These are phyloP conservation scores for Earliella scabrosa DNA, from an alignment of 1,284 basidiomycete species.

Conservation along the genomic window DNA sequence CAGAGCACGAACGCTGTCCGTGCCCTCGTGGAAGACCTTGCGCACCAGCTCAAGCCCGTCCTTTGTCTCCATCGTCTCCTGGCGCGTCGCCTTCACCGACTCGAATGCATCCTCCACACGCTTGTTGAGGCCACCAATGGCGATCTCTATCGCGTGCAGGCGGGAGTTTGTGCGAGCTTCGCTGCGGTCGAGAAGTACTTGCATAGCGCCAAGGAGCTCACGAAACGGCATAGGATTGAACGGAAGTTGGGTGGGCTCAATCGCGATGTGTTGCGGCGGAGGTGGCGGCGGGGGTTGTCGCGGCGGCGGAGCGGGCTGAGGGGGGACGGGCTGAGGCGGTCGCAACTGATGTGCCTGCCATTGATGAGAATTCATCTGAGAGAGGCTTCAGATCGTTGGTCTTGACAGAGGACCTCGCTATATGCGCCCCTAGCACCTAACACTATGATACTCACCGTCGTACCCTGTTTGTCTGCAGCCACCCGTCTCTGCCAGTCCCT, in stretches of 20 bases:
- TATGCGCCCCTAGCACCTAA: background rate
- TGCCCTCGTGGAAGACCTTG: conserved; percentile 11
- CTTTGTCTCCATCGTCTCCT: conserved; percentile 15
- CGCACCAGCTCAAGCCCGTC: conserved; percentile 1
- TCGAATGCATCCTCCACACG: conserved; percentile 5
- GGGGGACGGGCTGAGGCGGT: background rate
- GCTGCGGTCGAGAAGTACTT: background rate
- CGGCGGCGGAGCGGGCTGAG: background rate
- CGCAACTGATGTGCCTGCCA: background rate
- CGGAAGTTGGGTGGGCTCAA: background rate
- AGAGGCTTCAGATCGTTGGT: too few relatives aligned
- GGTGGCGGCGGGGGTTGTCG: background rate
- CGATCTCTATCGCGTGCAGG: conserved; percentile 12
- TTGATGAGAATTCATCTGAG: too few relatives aligned
- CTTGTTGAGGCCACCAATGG: conserved; percentile 7
- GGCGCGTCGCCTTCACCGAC: background rate
- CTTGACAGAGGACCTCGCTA: background rate
- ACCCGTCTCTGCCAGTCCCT: background rate
- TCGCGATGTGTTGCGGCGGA: background rate
- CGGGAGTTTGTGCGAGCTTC: conserved; percentile 2
- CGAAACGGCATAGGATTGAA: conserved; percentile 1
- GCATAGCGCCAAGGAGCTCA: conserved; percentile 5
- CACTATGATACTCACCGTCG: too few relatives aligned
- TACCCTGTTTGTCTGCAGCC: background rate
- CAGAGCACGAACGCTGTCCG: conserved; percentile 2